phyloP scores from a whole-genome alignment of 2,329 filamentous ascomycete genomes.

The Colletotrichum sublineola region DNA sequence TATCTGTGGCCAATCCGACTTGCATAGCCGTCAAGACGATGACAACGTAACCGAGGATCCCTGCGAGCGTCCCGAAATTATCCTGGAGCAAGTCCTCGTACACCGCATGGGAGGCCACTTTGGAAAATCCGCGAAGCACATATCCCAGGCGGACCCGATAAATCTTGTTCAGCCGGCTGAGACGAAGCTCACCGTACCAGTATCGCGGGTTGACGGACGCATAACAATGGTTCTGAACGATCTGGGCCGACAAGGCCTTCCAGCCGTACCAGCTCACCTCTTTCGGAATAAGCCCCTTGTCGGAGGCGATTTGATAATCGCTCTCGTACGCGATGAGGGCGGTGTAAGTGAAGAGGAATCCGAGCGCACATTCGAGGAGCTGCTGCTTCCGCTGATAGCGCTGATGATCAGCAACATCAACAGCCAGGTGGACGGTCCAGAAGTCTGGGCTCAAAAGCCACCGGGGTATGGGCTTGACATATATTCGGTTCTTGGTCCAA shows the following conservation, averaged over 20 bases:
- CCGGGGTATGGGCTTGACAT: slow-evolving; percentile 56
- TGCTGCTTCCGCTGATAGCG: slow-evolving; percentile 40
- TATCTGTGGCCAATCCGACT: slow-evolving; percentile 57
- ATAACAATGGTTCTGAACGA: slow-evolving; percentile 47
- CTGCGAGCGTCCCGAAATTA: slow-evolving; percentile 35
- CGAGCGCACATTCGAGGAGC: slow-evolving; percentile 50
- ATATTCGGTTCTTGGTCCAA: slow-evolving; percentile 55
- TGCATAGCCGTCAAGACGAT: slow-evolving; percentile 65
- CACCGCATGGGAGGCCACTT: slow-evolving; percentile 36
- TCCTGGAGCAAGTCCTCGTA: slow-evolving; percentile 39
- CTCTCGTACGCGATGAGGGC: slow-evolving; percentile 55
- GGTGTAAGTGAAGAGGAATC: slow-evolving; percentile 56
- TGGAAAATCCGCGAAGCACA: slow-evolving; percentile 37
- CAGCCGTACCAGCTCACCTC: slow-evolving; percentile 54
- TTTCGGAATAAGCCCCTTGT: slow-evolving; percentile 51
- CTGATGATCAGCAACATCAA: slow-evolving; percentile 4
- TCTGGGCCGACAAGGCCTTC: slow-evolving; percentile 49
- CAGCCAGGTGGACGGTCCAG: slow-evolving; percentile 49
- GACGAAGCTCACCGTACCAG: slow-evolving; percentile 57
- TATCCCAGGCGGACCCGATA: slow-evolving; percentile 49
- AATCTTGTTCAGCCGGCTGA: slow-evolving; percentile 57
- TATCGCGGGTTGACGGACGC: slow-evolving; percentile 52
- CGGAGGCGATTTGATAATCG: slow-evolving; percentile 54
- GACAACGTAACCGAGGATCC: slow-evolving; percentile 52
- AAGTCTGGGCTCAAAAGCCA: slow-evolving; percentile 55